Base-by-base conservation (phyloP, 257 asterid species). In the Lycium barbarum region DNA sequence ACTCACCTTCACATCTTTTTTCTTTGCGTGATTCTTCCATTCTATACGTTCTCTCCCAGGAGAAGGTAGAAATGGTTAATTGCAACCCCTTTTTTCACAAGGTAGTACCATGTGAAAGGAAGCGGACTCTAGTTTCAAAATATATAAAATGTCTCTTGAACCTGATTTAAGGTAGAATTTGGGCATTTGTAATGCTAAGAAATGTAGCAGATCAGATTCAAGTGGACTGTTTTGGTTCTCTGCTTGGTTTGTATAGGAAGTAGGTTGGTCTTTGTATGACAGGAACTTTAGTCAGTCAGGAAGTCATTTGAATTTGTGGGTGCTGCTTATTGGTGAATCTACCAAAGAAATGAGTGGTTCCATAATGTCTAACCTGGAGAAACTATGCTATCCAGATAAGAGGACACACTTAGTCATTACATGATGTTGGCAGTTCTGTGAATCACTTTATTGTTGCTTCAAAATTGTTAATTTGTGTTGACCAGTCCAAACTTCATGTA, bases 181-280 rank as follows among this genome's bases (percentile, higher is more conserved):
- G 59, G 59, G 40, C 59, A 9, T 73, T 47, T 47, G 9, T 20
- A 73, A 73, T 47, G 40, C 40, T 47, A 73, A 11, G 62, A 51
- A 76, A 76, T 62, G 45, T 13, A 51, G 36, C 26, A 76, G 45
- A 76, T 51, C 63, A 14, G 47, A 51, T 76, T 76, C 63, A 22
- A 7, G 15, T 49, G 22, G 22, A 14, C 45, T 26, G 22, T 26
- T 22, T 76, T 49, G 81, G 81, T 51, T 3, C 40, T 76, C 45
- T 76, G 40, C 62, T 49, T 73, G 59, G 22, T 73, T 53, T 73
- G 54, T 45, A 47, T 73, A 73, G 38, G 22, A 73, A 73, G 40
- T 73, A 73, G 59, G 45, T 73, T 45, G 80, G 58, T 71, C 80
- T 73, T 73, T 73, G 59, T 47, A 73, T 73, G 79, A 11, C 59